Conservation (phyloP, 495 filamentous ascomycete genomes). For the Hypoxylon trugodes region DNA sequence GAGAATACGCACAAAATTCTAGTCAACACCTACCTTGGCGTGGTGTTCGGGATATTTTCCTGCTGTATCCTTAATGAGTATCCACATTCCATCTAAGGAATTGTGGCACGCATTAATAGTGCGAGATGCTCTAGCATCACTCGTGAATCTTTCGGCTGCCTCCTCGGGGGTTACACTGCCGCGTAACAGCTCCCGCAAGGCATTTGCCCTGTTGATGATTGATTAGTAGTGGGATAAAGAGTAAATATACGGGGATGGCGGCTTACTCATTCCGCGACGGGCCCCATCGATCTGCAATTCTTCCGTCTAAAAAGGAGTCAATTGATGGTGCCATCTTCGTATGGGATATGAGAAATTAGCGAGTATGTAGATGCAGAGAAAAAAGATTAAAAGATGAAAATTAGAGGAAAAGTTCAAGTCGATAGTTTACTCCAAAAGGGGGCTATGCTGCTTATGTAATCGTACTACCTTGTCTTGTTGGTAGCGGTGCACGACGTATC, state of each 20-base stretch:
- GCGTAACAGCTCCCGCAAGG: slow-evolving; percentile 15
- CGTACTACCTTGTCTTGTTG: not conserved
- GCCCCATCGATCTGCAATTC: slow-evolving; percentile 14
- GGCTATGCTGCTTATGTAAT: not conserved
- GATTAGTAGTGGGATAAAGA: not conserved
- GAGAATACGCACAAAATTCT: not conserved
- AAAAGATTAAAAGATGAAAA: not conserved
- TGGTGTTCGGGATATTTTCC: slow-evolving; percentile 23
- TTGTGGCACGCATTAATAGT: not conserved
- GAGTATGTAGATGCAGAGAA: not conserved
- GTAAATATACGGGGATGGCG: not conserved
- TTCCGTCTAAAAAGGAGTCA: slow-evolving; percentile 22
- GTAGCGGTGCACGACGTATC: not conserved
- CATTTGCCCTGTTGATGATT: slow-evolving; percentile 10
- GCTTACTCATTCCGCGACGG: slow-evolving; percentile 20
- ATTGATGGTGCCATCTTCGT: slow-evolving; percentile 23
- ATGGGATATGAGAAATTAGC: not conserved
- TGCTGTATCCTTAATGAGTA: slow-evolving; percentile 18
- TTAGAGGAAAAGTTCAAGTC: not conserved
- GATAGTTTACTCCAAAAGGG: slow-evolving; percentile 10
- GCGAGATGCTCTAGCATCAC: slow-evolving; percentile 6
- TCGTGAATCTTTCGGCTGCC: slow-evolving; percentile 15
- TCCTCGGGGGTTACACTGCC: slow-evolving; percentile 14
- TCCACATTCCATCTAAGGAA: slow-evolving; percentile 20
- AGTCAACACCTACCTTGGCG: slow-evolving; percentile 3